phyloP scores from a whole-genome alignment of 805 yeast genomes.

The Blastobotrys robertii region DNA sequence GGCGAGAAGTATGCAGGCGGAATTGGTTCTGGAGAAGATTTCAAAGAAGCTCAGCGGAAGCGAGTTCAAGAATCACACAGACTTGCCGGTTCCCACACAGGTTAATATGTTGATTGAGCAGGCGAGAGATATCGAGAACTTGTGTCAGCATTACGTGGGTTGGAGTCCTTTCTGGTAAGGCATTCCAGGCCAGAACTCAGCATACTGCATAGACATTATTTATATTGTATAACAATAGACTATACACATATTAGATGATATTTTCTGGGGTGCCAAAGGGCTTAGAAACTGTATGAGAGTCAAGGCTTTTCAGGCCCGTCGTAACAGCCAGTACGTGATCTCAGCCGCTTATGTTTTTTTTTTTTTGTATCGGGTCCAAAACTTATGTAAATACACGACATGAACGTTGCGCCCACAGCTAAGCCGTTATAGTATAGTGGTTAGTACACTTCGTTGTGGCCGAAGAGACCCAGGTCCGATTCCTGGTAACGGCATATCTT shows the following conservation, averaged over 20 bases:
- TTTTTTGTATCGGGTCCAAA: too few relatives aligned
- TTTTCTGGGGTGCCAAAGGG: too few relatives aligned
- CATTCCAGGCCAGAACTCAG: too few relatives aligned
- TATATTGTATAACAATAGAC: too few relatives aligned
- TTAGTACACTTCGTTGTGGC: slow-evolving; percentile 35
- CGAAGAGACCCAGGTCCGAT: slow-evolving; percentile 35
- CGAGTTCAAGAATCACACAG: slow-evolving; percentile 67
- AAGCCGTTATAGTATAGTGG: slow-evolving; percentile 35
- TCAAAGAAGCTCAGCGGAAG: slow-evolving; percentile 90
- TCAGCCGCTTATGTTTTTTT: too few relatives aligned
- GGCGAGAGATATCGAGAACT: slow-evolving; percentile 90
- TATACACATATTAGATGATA: too few relatives aligned
- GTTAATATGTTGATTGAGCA: slow-evolving; percentile 91
- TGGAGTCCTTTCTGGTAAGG: slow-evolving; percentile 99
- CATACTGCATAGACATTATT: too few relatives aligned
- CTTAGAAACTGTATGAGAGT: too few relatives aligned
- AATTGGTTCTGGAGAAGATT: slow-evolving; percentile 78
- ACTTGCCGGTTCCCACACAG: slow-evolving; percentile 75
- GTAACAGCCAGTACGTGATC: too few relatives aligned
- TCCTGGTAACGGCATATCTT: slow-evolving; percentile 31
- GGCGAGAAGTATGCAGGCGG: slow-evolving; percentile 80
- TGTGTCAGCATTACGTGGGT: slow-evolving; percentile 95
- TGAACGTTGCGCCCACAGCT: too few relatives aligned
- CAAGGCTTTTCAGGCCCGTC: too few relatives aligned
- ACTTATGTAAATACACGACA: too few relatives aligned